Base-by-base conservation (phyloP, 257 asterid species). In the Verbena officinalis region DNA sequence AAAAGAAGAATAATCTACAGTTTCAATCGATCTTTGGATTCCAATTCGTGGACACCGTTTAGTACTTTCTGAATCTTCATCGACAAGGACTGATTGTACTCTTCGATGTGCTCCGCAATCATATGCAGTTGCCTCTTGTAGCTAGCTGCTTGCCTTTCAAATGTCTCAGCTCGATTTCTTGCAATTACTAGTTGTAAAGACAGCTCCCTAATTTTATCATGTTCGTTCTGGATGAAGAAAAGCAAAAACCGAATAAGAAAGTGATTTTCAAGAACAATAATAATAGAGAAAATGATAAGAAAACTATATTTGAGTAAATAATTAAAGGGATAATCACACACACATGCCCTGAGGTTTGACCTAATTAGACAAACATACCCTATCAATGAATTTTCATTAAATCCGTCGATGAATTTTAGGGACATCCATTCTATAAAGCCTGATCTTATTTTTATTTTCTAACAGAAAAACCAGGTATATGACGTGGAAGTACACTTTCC, bases 141-240 rank as follows among this genome's bases (percentile, higher is more conserved):
- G 13, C 78, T 57, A 12, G 89, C 86, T 17, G 86, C 89, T 71
- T 75, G 80, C 75, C 64, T 83, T 73, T 78, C 89, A 40, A 70
- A 83, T 7, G 76, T 82, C 39, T 95, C 96, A 9, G 97, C 87
- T 65, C 93, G 78, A 59, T 80, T 89, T 77, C 85, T 92, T 44
- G 91, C 93, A 12, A 82, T 74, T 20, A 93, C 96, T 55, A 92
- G 84, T 65, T 85, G 98, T 40, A 85, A 77, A 3, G 96, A 85
- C 24, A 92, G 95, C 64, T 89, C 98, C 70, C 98, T 78, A 24
- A 92, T 87, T 76, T 84, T 92, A 27, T 89, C 97, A n/a, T 78
- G 86, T 64, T 92, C 98, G 48, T 77, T 87, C 98, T 92, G 79
- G 80, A 78, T 51, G 39, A 52, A 60, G 4, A 30, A 30, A 30